Evolutionary conservation across 2,329 filamentous ascomycete species (phyloP), one percentile per base, ranked within the genome.

Genomic region (Talaromyces sp.): DNA sequence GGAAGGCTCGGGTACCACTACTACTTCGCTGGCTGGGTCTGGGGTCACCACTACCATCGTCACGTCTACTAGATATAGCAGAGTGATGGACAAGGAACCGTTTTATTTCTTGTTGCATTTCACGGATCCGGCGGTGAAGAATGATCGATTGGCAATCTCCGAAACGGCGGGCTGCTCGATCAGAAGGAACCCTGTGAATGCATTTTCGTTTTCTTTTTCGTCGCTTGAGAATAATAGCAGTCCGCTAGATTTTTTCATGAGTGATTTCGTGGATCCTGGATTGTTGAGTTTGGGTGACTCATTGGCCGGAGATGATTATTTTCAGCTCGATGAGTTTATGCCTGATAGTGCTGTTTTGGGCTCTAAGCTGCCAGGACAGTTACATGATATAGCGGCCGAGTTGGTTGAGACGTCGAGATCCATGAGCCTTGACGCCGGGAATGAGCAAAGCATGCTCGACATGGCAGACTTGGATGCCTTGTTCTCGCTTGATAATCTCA

Each of bases 31-130:
- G 6, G 9, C 5, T 8, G 3, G 19, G 7, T 37, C 19, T 35
- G 19, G 19, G 22, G 15, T 43, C 25, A 31, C 31, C 0, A 31
- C 39, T 47, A 31, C 31, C 0, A 43, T 25, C 22, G 2, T 9
- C 8, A 60, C 25, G 2, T n/a, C 25, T 47, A 33, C 19, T 22
- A 11, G 4, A 13, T 19, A n/a, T 8, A 6, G 17, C 4, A 22
- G 37, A 31, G 41, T 66, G 5, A 67, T 65, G 37, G 45, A 60
- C 2, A 62, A 52, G 37, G 66, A 60, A 1, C 72, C 68, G 7
- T 75, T 74, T 22, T 72, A 69, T n/a, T 75, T 75, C 9, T 68
- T 75, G 19, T 67, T 66, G 0, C 73, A 72, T 49, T 74, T 75
- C 43, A 71, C 73, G n/a, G 72, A 71, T 56, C 73, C 73, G 6